Evolutionary conservation across 179 eudicot genomes (phyloP).

Genomic region (Actinidia arguta): DNA sequence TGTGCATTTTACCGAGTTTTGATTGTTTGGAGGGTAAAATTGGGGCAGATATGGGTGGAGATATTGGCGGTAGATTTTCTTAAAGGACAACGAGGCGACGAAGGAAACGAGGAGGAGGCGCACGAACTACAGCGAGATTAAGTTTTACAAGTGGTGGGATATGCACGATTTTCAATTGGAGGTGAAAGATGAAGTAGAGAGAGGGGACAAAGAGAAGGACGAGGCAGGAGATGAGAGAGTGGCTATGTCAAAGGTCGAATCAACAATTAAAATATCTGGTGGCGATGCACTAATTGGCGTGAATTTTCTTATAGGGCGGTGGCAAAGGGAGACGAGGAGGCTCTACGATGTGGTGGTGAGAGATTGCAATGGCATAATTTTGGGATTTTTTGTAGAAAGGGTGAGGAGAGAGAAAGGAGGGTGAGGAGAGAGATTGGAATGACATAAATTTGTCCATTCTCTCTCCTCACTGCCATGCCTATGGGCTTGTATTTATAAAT

Average conservation of each 20-base stretch:
- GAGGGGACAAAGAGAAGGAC: conserved; percentile 57
- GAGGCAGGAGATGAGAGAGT: conserved; percentile 47
- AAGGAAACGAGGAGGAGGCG: conserved; percentile 60
- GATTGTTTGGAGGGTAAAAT: too few species aligned
- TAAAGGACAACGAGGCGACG: conserved; percentile 51
- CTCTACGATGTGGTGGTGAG: background rate
- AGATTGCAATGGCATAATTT: conserved; percentile 30
- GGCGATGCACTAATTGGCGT: background rate
- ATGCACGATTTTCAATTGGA: conserved; percentile 49
- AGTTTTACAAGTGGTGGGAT: conserved; percentile 44
- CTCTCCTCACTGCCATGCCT: too few species aligned
- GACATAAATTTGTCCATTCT: too few species aligned
- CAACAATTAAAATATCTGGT: conserved; percentile 23
- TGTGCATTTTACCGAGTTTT: too few species aligned
- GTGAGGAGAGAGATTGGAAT: too few species aligned
- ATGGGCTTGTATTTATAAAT: too few species aligned
- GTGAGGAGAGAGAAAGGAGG: conserved; percentile 12
- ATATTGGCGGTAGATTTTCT: too few species aligned
- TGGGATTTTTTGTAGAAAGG: background rate
- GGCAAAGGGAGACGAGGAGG: conserved; percentile 9
- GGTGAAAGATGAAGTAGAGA: conserved; percentile 49
- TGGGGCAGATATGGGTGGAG: too few species aligned
- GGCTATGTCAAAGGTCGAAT: conserved; percentile 45
- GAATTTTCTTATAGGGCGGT: conserved; percentile 23
- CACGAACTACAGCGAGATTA: conserved; percentile 62